Percentiles rank a stretch among this genome's conserved stretches.
Conservation (phyloP, 768 basidiomycete genomes). For the Amanita pseudoporphyria region DNA sequence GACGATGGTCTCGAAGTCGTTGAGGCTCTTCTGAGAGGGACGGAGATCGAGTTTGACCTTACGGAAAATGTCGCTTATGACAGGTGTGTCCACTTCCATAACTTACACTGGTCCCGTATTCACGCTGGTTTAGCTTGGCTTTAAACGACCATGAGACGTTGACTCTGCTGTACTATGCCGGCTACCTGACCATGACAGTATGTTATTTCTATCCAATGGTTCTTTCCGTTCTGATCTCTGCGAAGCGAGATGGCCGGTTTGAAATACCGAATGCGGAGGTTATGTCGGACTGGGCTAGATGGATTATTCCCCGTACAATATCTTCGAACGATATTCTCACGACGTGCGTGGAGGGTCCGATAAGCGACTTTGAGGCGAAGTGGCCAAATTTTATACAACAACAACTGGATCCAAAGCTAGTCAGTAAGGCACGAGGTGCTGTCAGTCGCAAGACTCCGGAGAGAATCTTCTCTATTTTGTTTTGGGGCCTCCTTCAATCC, state of each 20-base stretch:
- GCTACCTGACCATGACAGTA: no score
- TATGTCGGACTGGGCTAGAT: slow-evolving; percentile 10
- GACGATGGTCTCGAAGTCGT: slow-evolving; percentile 6
- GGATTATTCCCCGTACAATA: slow-evolving; percentile 4
- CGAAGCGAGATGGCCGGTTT: slow-evolving; percentile 7
- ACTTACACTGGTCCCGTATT: slow-evolving; percentile 9
- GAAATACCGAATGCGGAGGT: slow-evolving; percentile 10
- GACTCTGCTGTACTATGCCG: slow-evolving; percentile 11
- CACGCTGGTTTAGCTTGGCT: slow-evolving; percentile 2
- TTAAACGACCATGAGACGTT: slow-evolving; percentile 8
- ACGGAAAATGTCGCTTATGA: slow-evolving; percentile 6
- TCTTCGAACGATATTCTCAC: slow-evolving; percentile 6
- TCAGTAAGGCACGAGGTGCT: no score
- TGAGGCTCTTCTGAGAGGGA: slow-evolving; percentile 8
- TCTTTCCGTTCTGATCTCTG: slow-evolving; percentile 8
- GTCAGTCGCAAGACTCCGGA: no score
- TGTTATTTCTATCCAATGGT: no score
- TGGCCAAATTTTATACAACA: slow-evolving; percentile 11
- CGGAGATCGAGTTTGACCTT: slow-evolving; percentile 7
- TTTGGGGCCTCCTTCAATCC: slow-evolving; percentile 6
- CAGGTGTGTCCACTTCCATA: slow-evolving; percentile 8
- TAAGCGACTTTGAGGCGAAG: slow-evolving; percentile 7
- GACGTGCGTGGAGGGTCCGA: slow-evolving; percentile 8
- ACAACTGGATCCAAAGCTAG: slow-evolving; percentile 9
- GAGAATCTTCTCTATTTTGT: no score